These are phyloP conservation scores for Pichia scutulata DNA, from an alignment of 805 yeast genomes.

Conservation along the genomic window DNA sequence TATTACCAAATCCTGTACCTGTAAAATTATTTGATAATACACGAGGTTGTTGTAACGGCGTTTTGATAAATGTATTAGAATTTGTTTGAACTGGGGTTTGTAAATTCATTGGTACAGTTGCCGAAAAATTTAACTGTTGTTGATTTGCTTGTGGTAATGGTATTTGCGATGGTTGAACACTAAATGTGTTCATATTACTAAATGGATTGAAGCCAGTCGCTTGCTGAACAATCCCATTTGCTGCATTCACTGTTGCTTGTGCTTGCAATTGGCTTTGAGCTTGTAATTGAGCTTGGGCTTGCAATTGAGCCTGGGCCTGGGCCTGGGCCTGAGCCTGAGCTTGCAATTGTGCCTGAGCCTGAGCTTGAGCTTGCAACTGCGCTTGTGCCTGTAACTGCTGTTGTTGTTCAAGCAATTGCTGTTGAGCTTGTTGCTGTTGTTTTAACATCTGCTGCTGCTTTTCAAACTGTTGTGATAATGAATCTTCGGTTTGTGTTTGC, in stretches of 20 bases:
- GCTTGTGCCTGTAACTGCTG: constrained; percentile 11
- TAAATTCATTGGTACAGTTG: constrained; percentile 5
- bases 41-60: constrained; percentile 3
- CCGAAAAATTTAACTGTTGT: neutral
- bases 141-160: neutral
- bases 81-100: constrained; percentile 10
- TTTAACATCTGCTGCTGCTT: constrained; percentile 9
- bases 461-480: neutral
- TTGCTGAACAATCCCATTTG: constrained; percentile 7
- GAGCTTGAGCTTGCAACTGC: constrained; percentile 7
- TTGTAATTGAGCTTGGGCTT: constrained; percentile 10
- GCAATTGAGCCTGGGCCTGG: constrained; percentile 6
- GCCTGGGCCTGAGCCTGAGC: neutral
- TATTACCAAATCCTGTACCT: constrained; percentile 53
- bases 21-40: constrained; percentile 27
- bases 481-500: constrained; percentile 3
- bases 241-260: neutral
- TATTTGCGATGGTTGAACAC: constrained; percentile 7
- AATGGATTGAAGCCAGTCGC: constrained; percentile 15
- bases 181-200: constrained; percentile 7
- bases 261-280: constrained; percentile 4
- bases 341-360: constrained; percentile 4
- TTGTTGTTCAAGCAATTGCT: constrained; percentile 3
- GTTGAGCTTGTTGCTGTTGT: constrained; percentile 5
- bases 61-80: constrained; percentile 12